Percentiles rank a stretch among this genome's conserved stretches.
phyloP scores from a whole-genome alignment of 257 asterid genomes.

The Solanum neorickii region DNA sequence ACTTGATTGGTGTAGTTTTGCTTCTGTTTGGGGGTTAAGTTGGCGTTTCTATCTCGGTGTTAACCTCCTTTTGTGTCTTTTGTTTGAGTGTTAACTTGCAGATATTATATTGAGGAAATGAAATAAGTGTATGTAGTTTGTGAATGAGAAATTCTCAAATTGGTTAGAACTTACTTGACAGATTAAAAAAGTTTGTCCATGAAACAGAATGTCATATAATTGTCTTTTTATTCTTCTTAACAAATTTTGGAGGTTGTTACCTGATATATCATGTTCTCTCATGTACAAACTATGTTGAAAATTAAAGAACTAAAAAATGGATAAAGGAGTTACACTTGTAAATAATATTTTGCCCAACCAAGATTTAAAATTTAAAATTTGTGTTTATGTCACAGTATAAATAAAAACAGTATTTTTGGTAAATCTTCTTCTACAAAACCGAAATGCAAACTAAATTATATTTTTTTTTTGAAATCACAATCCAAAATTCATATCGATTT shows the following conservation, averaged over 20 bases:
- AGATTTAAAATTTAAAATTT: too few species aligned
- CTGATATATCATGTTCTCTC: neutral
- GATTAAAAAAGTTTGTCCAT: neutral
- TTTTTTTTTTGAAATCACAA: neutral
- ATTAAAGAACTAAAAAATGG: too few species aligned
- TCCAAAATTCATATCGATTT: neutral
- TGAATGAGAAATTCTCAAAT: neutral
- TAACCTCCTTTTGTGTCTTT: neutral
- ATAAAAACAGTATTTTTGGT: neutral
- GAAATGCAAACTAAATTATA: too few species aligned
- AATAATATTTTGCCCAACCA: too few species aligned
- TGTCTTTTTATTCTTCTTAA: neutral
- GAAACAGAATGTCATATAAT: neutral
- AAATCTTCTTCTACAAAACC: neutral
- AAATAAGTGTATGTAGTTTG: neutral
- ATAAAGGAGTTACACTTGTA: too few species aligned
- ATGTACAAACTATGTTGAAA: neutral
- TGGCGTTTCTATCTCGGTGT: neutral
- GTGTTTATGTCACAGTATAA: too few species aligned
- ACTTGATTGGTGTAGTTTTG: neutral
- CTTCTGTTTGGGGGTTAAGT: neutral
- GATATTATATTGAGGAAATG: neutral
- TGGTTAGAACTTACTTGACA: neutral
- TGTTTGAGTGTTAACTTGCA: neutral
- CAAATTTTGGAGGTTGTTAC: neutral